Percentiles rank a stretch among this genome's conserved stretches.
Evolutionary conservation across 495 filamentous ascomycete genomes (phyloP).

Genomic region (Cenococcum geophilum): DNA sequence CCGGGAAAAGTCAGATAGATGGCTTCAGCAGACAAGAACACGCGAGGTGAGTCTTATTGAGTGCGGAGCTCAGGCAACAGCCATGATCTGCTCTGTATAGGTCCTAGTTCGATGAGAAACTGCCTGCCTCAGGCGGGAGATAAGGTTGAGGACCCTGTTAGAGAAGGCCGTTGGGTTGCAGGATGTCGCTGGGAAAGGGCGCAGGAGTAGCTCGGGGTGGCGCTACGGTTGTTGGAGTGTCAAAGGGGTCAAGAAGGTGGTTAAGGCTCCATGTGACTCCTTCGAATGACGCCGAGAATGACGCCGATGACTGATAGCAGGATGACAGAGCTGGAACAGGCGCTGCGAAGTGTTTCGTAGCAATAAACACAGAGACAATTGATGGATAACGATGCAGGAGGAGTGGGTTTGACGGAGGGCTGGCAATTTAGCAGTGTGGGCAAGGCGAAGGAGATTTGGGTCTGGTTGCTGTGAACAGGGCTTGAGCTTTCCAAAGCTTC

Average conservation of each 20-base stretch:
- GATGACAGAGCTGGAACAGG: slow-evolving; percentile 15
- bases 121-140: slow-evolving; percentile 23
- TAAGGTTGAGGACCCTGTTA: slow-evolving; percentile 23
- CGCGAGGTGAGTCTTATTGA: slow-evolving; percentile 12
- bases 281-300: slow-evolving; percentile 30
- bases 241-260: slow-evolving; percentile 20
- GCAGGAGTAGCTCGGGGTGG: slow-evolving; percentile 1
- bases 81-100: slow-evolving; percentile 23
- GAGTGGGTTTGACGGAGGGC: background rate
- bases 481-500: background rate
- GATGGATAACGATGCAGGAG: background rate
- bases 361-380: background rate
- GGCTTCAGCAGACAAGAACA: slow-evolving; percentile 27
- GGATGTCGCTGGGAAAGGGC: background rate
- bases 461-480: background rate
- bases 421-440: background rate
- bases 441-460: background rate
- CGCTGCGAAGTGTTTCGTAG: background rate
- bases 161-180: slow-evolving; percentile 3
- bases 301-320: slow-evolving; percentile 30
- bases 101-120: slow-evolving; percentile 5
- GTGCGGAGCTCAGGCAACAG: slow-evolving; percentile 30
- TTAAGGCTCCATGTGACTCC: slow-evolving; percentile 25
- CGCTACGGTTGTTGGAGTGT: slow-evolving; percentile 11
- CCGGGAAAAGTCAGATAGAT: slow-evolving; percentile 9